Evolutionary conservation across 73 alveolate species (phyloP).

Genomic region (Strombidium stylifer): DNA sequence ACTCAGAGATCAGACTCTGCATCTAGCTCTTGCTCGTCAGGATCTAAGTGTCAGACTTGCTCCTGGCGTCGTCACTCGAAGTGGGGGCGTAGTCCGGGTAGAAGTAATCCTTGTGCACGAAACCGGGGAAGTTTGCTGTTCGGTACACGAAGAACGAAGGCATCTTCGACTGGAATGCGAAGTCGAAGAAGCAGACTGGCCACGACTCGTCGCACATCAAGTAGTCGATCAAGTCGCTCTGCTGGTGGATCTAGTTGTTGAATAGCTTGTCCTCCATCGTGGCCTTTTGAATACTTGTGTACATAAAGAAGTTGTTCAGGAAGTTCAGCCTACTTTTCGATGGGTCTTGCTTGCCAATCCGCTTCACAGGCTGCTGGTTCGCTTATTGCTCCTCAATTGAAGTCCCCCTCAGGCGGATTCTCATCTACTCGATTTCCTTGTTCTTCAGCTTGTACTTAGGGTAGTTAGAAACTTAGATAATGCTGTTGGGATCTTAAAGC

Average conservation of each 20-base stretch:
- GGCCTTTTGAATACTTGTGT: slow-evolving; percentile 15
- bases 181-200: slow-evolving; percentile 66
- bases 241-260: neutral
- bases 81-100: too few relatives aligned
- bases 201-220: slow-evolving; percentile 38
- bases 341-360: slow-evolving; percentile 4
- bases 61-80: neutral
- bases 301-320: slow-evolving; percentile 32
- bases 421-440: neutral
- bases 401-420: slow-evolving; percentile 9
- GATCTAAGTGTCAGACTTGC: neutral
- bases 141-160: slow-evolving; percentile 27
- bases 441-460: neutral
- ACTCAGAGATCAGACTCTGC: too few relatives aligned
- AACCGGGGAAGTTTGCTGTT: neutral
- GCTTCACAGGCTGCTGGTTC: neutral
- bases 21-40: too few relatives aligned
- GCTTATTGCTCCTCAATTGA: slow-evolving; percentile 9
- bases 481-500: neutral
- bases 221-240: neutral
- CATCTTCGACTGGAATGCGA: slow-evolving; percentile 33
- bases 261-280: neutral
- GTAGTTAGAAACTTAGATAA: slow-evolving; percentile 1
- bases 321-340: slow-evolving; percentile 16
- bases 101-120: slow-evolving; percentile 23